A percentile compares a stretch with the other conserved stretches of the same genome.
phyloP scores from a whole-genome alignment of 2,329 filamentous ascomycete species.

The Fusarium sp. region DNA sequence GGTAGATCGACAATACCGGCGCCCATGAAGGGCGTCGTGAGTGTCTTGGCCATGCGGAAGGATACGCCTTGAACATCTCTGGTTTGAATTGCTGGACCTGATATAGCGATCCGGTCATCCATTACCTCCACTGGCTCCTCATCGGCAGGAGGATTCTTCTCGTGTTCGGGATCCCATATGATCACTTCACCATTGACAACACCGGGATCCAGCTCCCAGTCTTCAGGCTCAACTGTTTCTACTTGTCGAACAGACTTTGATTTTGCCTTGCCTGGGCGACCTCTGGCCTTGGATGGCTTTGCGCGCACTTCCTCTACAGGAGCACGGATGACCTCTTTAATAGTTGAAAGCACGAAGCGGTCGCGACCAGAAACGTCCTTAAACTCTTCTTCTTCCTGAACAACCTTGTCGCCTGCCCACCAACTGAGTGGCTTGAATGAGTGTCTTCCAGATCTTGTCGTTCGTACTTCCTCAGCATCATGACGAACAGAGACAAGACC shows the following conservation, averaged over 20 bases:
- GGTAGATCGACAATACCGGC: conserved; percentile 91
- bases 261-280: conserved; percentile 48
- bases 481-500: conserved; percentile 66
- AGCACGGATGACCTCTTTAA: conserved; percentile 82
- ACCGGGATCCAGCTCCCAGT: conserved; percentile 78
- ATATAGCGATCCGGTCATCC: conserved; percentile 69
- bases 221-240: conserved; percentile 69
- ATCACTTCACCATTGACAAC: conserved; percentile 72
- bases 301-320: conserved; percentile 65
- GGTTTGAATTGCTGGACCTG: conserved; percentile 67
- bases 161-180: conserved; percentile 71
- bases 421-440: conserved; percentile 83
- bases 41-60: conserved; percentile 90
- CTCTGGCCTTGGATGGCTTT: conserved; percentile 46
- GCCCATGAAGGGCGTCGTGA: conserved; percentile 87
- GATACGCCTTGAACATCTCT: conserved; percentile 72
- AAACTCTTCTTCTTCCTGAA: conserved; percentile 73
- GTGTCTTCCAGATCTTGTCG: conserved; percentile 80
- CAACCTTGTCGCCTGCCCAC: conserved; percentile 86
- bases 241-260: conserved; percentile 56
- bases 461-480: conserved; percentile 64
- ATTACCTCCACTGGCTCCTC: conserved; percentile 67
- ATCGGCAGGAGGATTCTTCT: conserved; percentile 64
- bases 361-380: conserved; percentile 59
- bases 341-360: conserved; percentile 72